Percentiles rank a stretch among this genome's conserved stretches.
These are phyloP conservation scores for Pittosporum tobira DNA, from an alignment of 129 eudicot genomes.

Conservation along the genomic window DNA sequence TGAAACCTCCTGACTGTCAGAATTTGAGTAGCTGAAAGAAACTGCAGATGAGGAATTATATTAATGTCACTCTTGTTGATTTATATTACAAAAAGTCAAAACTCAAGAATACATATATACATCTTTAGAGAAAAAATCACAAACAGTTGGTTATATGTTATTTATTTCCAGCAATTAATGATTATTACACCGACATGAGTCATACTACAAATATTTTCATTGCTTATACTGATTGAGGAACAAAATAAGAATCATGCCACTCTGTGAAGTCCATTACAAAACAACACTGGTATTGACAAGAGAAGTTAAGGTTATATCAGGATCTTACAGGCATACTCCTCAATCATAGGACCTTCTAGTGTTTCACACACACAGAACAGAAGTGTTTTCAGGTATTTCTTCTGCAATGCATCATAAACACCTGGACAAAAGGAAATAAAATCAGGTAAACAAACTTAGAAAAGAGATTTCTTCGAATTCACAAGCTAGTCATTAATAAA, in stretches of 20 bases:
- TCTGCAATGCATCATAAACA: slow-evolving; percentile 96
- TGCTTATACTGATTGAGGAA: too few relatives aligned
- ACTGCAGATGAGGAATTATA: slow-evolving; percentile 48
- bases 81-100: slow-evolving; percentile 5
- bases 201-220: not conserved
- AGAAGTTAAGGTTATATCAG: not conserved
- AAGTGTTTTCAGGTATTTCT: slow-evolving; percentile 82
- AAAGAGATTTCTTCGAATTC: not conserved
- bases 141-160: not conserved
- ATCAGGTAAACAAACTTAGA: slow-evolving; percentile 4
- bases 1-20: slow-evolving; percentile 83
- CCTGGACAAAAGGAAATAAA: slow-evolving; percentile 36
- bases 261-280: not conserved
- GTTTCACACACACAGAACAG: slow-evolving; percentile 88
- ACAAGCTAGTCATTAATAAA: slow-evolving; percentile 2
- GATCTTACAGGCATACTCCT: slow-evolving; percentile 88
- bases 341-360: slow-evolving; percentile 80
- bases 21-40: slow-evolving; percentile 79
- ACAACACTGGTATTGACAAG: not conserved
- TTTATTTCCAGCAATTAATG: slow-evolving; percentile 1
- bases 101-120: slow-evolving; percentile 1
- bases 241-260: not conserved
- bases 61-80: slow-evolving; percentile 13
- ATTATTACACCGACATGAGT: not conserved
- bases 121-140: not conserved